These are phyloP conservation scores for Daldinia loculata DNA, from an alignment of 495 filamentous ascomycete genomes.

Conservation along the genomic window DNA sequence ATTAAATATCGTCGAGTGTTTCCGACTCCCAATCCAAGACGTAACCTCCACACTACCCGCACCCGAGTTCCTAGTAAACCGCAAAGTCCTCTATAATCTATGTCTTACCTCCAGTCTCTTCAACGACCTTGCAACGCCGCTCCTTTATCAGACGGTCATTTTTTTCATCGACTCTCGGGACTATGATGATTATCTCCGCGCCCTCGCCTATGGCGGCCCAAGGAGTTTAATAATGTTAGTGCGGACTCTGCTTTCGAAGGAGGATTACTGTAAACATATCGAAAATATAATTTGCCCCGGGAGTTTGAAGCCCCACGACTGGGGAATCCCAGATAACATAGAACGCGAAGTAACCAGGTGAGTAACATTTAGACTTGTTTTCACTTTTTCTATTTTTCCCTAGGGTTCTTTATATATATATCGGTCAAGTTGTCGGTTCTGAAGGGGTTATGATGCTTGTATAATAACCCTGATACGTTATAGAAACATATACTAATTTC, in stretches of 20 bases:
- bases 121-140: not conserved
- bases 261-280: slow-evolving; percentile 2
- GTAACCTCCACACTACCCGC: not conserved
- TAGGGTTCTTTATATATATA: not conserved
- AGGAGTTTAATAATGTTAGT: slow-evolving; percentile 8
- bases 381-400: not conserved
- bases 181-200: not conserved
- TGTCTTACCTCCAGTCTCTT: slow-evolving; percentile 8
- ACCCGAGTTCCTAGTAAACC: not conserved
- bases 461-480: no score
- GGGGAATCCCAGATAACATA: not conserved
- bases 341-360: not conserved
- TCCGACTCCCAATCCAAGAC: slow-evolving; percentile 15
- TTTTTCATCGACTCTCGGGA: not conserved
- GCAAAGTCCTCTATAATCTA: slow-evolving; percentile 13
- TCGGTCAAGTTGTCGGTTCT: not conserved
- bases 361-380: not conserved
- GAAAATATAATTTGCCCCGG: slow-evolving; percentile 19
- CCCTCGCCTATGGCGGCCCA: not conserved
- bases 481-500: not conserved
- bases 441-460: not conserved
- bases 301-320: not conserved
- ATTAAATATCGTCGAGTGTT: not conserved
- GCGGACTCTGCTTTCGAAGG: slow-evolving; percentile 13
- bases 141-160: slow-evolving; percentile 23